Base-by-base conservation (phyloP, 768 basidiomycete genomes). In the Mrakia blollopis region DNA sequence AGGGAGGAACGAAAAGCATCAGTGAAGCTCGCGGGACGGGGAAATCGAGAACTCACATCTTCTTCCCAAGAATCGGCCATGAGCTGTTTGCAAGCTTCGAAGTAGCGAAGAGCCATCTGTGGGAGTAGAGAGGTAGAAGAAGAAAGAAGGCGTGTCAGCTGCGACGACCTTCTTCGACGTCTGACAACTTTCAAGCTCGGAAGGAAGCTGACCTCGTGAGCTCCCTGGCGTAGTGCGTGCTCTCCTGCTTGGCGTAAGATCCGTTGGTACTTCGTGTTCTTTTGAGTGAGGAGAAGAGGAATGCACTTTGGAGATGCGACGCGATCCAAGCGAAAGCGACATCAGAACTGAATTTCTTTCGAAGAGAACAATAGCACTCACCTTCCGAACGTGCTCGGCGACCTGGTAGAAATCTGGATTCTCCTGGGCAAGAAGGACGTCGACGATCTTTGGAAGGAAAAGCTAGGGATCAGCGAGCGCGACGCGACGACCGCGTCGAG, bases 351-450 rank as follows among this genome's bases (percentile, higher is more conserved):
- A n/a, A n/a, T n/a, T n/a, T n/a, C n/a, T n/a, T n/a, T n/a, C n/a
- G n/a, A n/a, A n/a, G n/a, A n/a, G n/a, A n/a, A n/a, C n/a, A n/a
- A n/a, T n/a, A n/a, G n/a, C n/a, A n/a, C n/a, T n/a, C n/a, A n/a
- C n/a, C n/a, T n/a, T n/a, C n/a, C 89, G 88, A 2, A 90, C 88
- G 83, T 90, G 88, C 80, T 91, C 91, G 4, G 90, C 89, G 30
- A 91, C 87, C 9, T 89, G 87, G 81, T 90, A 89, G 23, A 89
- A 87, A 80, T 91, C 90, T 6, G 87, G 85, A 0, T 88, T 86
- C 0, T 83, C 84, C 78, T 90, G 89, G 73, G 88, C 88, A 63
- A 91, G 83, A 87, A 90, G 89, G 88, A 90, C 90, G 54, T 90
- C 82, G 32, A 90, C 87, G 74, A 91, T 90, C 52, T 50, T n/a